Base-by-base conservation (phyloP, 176 grass and related monocot species). In the Saccharum officinarum region DNA sequence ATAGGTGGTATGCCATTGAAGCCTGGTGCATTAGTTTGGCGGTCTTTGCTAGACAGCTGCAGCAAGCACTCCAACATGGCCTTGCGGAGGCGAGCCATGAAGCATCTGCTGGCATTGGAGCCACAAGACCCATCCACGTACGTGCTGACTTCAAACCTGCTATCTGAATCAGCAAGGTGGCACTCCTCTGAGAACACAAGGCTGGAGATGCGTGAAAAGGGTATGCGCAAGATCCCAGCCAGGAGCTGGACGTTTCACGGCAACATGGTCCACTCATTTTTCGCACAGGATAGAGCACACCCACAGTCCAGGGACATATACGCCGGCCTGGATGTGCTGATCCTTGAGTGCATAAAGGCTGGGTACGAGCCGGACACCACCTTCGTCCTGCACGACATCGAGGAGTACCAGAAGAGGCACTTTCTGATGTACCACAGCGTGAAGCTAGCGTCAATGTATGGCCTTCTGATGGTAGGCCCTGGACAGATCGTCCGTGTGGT, bases 361-460 rank as follows among this genome's bases (percentile, higher is more conserved):
- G 92, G 92, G 62, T 94, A 94, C 36, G 84, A 92, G 52, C 92
- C 90, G 3, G 84, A 94, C 82, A 92, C 89, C 33, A 73, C 44
- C 77, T 94, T 94, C 42, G 90, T 94, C 23, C 89, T 94, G 57
- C 92, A 94, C 45, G 92, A 94, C 10, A 90, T 92, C 0, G 92
- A 88, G 61, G 92, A 94, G 57, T 94, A 90, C 82, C 92, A 94
- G 57, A 94, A 94, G 90, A 85, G 79, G 44, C 76, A 94, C 25
- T 94, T 94, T 82, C 85, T 92, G 45, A 87, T 94, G 85, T 94
- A 94, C 82, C 92, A 94, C 18, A 94, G 92, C 37, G 79, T 65
- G 4, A 94, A 94, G 77, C 64, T 92, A 18, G 92, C 92, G 17
- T 54, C 83, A n/a, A 87, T 89, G 85, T 86, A 94, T 68, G 92